Evolutionary conservation across 257 asterid genomes (phyloP).

Genomic region (Solanum pennellii): DNA sequence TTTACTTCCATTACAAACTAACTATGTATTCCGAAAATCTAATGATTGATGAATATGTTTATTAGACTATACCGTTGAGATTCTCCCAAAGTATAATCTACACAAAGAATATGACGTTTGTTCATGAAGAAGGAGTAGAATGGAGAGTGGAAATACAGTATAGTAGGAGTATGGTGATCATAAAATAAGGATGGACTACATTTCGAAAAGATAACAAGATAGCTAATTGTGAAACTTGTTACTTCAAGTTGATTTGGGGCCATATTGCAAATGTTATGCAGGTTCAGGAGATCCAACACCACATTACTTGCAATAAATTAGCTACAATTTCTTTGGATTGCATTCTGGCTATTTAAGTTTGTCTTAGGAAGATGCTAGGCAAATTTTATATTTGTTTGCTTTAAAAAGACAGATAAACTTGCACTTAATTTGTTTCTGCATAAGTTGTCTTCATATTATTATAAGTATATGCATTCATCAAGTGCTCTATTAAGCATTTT

Average conservation of each 20-base stretch:
- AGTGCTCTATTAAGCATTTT: neutral
- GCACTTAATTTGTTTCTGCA: neutral
- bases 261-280: neutral
- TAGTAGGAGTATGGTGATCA: neutral
- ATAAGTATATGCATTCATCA: neutral
- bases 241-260: neutral
- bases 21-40: neutral
- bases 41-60: neutral
- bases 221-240: neutral
- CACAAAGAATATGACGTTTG: neutral
- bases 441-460: neutral
- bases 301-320: neutral
- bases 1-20: neutral
- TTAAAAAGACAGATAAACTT: neutral
- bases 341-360: neutral
- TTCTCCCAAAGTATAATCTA: neutral
- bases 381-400: neutral
- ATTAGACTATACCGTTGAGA: neutral
- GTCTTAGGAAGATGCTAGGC: neutral
- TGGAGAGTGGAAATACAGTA: neutral
- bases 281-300: neutral
- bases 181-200: neutral
- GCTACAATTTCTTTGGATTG: neutral
- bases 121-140: neutral
- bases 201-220: neutral